A percentile compares a stretch with the other conserved stretches of the same genome.
phyloP scores from a whole-genome alignment of 768 basidiomycete species.

The Termitomyces eurrhizus region DNA sequence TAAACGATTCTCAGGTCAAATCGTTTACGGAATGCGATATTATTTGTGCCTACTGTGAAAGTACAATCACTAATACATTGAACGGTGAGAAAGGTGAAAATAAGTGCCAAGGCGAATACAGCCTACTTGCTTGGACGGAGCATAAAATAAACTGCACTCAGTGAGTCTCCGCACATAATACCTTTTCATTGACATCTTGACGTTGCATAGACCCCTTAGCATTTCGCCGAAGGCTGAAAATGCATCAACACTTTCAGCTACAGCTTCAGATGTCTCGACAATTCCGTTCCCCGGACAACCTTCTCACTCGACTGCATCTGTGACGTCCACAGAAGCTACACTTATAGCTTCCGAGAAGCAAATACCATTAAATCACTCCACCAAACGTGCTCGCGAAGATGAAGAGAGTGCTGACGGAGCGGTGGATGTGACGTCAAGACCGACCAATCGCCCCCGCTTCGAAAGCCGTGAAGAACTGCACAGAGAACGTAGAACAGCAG shows the following conservation, averaged over 20 bases:
- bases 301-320: conserved; percentile 28
- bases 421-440: conserved; percentile 31
- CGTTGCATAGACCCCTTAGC: not conserved
- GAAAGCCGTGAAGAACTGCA: conserved; percentile 40
- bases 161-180: conserved; percentile 7
- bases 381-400: conserved; percentile 50
- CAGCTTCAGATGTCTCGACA: conserved; percentile 7
- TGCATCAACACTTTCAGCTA: conserved; percentile 4
- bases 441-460: conserved; percentile 48
- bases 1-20: conserved; percentile 63
- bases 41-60: conserved; percentile 49
- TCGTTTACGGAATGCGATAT: conserved; percentile 41
- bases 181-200: not conserved
- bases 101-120: conserved; percentile 62
- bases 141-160: conserved; percentile 51
- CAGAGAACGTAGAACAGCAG: conserved; percentile 40
- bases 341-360: conserved; percentile 25
- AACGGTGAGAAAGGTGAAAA: conserved; percentile 31
- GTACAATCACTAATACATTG: conserved; percentile 31
- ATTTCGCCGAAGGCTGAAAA: conserved; percentile 5
- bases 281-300: conserved; percentile 16
- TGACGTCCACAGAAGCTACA: conserved; percentile 30
- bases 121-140: conserved; percentile 55
- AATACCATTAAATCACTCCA: conserved; percentile 24
- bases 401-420: conserved; percentile 21